These are phyloP conservation scores for Canavalia gladiata DNA, from an alignment of 306 rosid species.

Conservation along the genomic window DNA sequence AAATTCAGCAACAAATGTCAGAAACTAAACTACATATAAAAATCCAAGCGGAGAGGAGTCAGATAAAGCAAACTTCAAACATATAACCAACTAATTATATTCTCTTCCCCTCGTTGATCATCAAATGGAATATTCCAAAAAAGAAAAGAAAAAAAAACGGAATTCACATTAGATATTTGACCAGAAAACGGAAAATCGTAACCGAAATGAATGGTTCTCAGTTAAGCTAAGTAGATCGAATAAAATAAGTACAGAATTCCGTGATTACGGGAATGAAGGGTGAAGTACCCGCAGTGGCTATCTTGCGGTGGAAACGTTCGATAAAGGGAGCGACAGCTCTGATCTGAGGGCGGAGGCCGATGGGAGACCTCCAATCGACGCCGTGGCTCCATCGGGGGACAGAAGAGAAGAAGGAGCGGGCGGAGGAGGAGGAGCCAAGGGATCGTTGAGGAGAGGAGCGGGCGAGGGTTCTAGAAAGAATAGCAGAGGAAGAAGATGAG, in stretches of 20 bases:
- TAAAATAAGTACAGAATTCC: conserved; percentile 21
- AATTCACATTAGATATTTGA: neutral
- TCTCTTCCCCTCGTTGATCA: neutral
- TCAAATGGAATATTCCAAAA: conserved; percentile 15
- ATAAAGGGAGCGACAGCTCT: conserved; percentile 78
- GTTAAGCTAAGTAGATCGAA: conserved; percentile 21
- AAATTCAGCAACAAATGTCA: conserved; percentile 10
- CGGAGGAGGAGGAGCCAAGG: conserved; percentile 56
- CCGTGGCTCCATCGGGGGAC: conserved; percentile 82
- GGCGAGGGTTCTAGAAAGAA: conserved; percentile 61
- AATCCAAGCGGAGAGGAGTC: neutral
- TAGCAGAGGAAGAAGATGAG: conserved; percentile 40
- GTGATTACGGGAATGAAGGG: conserved; percentile 35
- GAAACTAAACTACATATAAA: conserved; percentile 8
- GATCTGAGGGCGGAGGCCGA: conserved; percentile 84
- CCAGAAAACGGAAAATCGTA: neutral
- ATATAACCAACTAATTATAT: neutral
- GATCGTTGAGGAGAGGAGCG: conserved; percentile 49
- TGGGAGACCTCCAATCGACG: conserved; percentile 70
- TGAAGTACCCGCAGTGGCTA: conserved; percentile 77
- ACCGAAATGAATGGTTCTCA: neutral
- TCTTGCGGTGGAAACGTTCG: conserved; percentile 76
- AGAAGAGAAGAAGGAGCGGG: conserved; percentile 48
- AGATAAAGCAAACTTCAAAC: neutral
- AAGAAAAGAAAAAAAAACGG: neutral